Base-by-base conservation (phyloP, 2,329 filamentous ascomycete species). In the Curvularia eragrostidis region DNA sequence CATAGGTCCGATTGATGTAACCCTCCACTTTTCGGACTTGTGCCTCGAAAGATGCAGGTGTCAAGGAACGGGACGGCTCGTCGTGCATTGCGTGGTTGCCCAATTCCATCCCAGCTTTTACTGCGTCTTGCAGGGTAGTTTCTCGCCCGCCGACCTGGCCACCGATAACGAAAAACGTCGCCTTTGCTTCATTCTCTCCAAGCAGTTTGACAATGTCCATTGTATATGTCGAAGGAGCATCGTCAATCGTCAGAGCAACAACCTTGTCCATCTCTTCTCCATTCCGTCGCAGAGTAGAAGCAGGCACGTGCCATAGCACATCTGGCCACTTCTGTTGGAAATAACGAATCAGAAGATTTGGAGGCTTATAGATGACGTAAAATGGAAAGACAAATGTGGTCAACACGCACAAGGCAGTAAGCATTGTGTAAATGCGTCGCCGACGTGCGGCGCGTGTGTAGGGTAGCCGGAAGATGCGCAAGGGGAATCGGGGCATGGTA, bases 31-130 rank as follows among this genome's bases (percentile, higher is more conserved):
- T 65, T 12, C 76, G 71, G 50, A 96, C 88, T 79, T 96, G 86
- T 1, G 73, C 70, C 34, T 81, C 77, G 1, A 97, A 83, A 60
- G 84, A 82, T 0, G 78, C 79, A 50, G 87, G 82, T 39, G 81
- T 77, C 24, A 96, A 80, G 0, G 80, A 80, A 43, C 85, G 82
- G 9, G 88, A 89, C 0, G 91, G 87, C 79, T 95, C 91, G 76
- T 97, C 93, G 74, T 87, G 85, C 91, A 95, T 93, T 9, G 90
- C 93, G 77, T 97, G 93, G 77, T 97, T 97, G 23, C 85, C 93
- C 3, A 97, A 81, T 79, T 83, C 83, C 46, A 79, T 79, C 3
- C 85, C 86, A 4, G 84, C 73, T 28, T 81, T 80, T 3, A 89
- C 68, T 38, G 87, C 75, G 8, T 83, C 74, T 56, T 75, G 68